Conservation (phyloP, 805 yeast genomes). For the Metschnikowia santaceciliae region DNA sequence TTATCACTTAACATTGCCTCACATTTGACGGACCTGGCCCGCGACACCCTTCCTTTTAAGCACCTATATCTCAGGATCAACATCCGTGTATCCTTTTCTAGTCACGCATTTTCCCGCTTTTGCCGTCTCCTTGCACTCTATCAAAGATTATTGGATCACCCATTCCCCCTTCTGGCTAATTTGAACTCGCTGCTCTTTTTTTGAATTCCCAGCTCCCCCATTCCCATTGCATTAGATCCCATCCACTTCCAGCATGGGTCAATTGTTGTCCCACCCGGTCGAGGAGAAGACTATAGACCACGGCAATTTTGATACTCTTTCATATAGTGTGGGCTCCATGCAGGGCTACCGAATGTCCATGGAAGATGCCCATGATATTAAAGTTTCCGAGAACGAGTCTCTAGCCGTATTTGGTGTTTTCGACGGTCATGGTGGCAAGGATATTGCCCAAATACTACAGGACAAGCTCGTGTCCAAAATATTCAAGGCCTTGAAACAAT, state of each 20-base stretch:
- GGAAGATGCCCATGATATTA: conserved; percentile 69
- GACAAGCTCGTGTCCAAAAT: conserved; percentile 36
- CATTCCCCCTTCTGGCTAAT: neutral
- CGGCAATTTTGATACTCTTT: conserved; percentile 41
- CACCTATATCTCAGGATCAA: neutral
- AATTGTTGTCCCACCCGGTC: conserved; percentile 67
- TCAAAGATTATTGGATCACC: neutral
- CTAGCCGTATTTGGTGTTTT: conserved; percentile 62
- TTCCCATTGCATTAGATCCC: neutral
- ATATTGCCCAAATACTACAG: conserved; percentile 53
- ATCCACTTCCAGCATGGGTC: conserved; percentile 51
- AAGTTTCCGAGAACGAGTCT: conserved; percentile 41
- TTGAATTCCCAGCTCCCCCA: neutral
- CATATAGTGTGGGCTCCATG: conserved; percentile 69
- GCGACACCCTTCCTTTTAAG: conserved; percentile 1
- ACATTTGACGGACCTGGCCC: conserved; percentile 1
- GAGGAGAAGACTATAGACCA: conserved; percentile 61
- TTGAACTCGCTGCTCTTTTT: neutral
- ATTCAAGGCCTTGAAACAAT: conserved; percentile 25
- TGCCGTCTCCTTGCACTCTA: neutral
- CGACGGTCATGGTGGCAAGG: conserved; percentile 80
- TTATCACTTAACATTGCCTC: neutral
- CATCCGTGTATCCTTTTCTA: neutral
- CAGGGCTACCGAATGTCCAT: conserved; percentile 72
- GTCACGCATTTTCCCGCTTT: neutral